phyloP scores from a whole-genome alignment of 2,329 filamentous ascomycete species.

The Arthrocladium fulminans region DNA sequence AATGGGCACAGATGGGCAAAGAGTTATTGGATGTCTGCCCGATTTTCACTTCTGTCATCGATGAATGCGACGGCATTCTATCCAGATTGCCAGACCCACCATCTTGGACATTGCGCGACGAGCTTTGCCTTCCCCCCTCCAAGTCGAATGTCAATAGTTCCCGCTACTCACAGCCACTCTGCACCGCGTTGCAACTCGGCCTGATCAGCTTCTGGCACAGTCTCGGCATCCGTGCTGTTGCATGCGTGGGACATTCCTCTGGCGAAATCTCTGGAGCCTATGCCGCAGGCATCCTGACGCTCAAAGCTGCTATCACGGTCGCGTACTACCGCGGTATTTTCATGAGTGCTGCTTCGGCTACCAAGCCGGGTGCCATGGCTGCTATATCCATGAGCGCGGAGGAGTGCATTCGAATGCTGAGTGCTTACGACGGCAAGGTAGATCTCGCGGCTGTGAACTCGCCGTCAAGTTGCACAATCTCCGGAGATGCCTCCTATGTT shows the following conservation, averaged over 20 bases:
- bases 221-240: constrained; percentile 21
- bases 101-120: neutral
- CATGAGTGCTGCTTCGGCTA: no score
- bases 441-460: constrained; percentile 25
- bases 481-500: constrained; percentile 24
- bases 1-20: constrained; percentile 1
- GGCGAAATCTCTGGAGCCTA: constrained; percentile 33
- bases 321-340: neutral
- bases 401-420: no score
- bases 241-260: constrained; percentile 28
- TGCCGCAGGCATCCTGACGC: constrained; percentile 11
- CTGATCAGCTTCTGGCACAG: constrained; percentile 25
- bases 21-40: neutral
- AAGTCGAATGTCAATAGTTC: constrained; percentile 13
- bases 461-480: constrained; percentile 27
- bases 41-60: neutral
- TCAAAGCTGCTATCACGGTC: neutral
- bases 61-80: neutral
- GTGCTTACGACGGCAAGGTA: no score
- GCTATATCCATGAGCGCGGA: no score
- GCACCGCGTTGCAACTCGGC: constrained; percentile 29
- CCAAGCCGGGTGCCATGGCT: no score
- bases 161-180: constrained; percentile 27
- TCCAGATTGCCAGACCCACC: neutral
- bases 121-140: neutral